phyloP scores from a whole-genome alignment of 805 yeast genomes.

The Candida manassasensis region DNA sequence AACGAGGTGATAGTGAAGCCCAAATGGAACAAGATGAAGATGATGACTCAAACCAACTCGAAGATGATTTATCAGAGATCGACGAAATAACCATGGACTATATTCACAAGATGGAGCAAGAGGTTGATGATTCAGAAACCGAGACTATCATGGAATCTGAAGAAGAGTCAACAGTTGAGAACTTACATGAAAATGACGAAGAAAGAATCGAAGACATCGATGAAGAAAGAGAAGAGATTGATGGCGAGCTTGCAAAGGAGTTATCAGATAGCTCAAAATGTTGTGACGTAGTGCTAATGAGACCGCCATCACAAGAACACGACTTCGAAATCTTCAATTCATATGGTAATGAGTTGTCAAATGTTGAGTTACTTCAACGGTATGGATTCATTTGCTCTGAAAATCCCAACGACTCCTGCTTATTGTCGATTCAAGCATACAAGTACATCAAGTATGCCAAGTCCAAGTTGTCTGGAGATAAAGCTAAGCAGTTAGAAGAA shows the following conservation, averaged over 20 bases:
- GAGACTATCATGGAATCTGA: constrained; percentile 19
- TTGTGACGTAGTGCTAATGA: constrained; percentile 62
- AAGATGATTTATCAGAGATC: constrained; percentile 1
- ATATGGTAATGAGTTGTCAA: constrained; percentile 67
- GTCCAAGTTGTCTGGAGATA: constrained; percentile 19
- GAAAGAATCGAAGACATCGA: constrained; percentile 15
- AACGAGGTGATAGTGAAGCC: constrained; percentile 14
- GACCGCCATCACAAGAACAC: constrained; percentile 38
- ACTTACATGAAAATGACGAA: constrained; percentile 14
- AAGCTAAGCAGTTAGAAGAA: constrained; percentile 26
- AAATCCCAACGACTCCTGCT: constrained; percentile 48
- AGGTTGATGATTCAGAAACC: constrained; percentile 18
- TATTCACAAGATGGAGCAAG: constrained; percentile 22
- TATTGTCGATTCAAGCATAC: constrained; percentile 40
- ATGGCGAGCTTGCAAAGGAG: constrained; percentile 28
- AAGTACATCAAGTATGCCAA: constrained; percentile 22
- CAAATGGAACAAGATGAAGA: constrained; percentile 8
- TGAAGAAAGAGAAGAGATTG: constrained; percentile 9
- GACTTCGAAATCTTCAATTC: constrained; percentile 68
- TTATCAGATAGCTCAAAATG: constrained; percentile 42
- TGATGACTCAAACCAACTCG: constrained; percentile 7
- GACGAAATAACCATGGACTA: constrained; percentile 22
- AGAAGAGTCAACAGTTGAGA: constrained; percentile 16
- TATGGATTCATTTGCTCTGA: constrained; percentile 69
- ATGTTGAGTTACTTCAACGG: constrained; percentile 60